Percentiles rank a stretch among this genome's conserved stretches.
Evolutionary conservation across 257 asterid genomes (phyloP).

Genomic region (Solanum pimpinellifolium): DNA sequence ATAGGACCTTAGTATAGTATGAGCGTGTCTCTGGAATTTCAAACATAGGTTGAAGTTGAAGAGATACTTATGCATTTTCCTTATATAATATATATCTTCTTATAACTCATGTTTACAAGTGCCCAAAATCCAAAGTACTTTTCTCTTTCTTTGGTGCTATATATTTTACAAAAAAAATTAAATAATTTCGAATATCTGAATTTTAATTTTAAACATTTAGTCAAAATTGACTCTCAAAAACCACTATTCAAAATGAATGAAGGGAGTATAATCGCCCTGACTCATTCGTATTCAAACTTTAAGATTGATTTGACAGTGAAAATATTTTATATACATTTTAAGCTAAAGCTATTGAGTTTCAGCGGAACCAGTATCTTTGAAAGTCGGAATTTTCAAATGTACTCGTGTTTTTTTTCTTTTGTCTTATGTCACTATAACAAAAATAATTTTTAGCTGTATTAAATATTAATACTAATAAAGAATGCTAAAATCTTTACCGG

Average conservation of each 20-base stretch:
- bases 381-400: too few species aligned
- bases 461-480: too few species aligned
- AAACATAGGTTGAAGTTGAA: too few species aligned
- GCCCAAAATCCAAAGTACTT: neutral
- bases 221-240: neutral
- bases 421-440: neutral
- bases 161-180: too few species aligned
- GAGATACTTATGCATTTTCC: too few species aligned
- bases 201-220: too few species aligned
- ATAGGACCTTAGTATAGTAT: too few species aligned
- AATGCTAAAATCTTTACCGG: too few species aligned
- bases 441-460: too few species aligned
- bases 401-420: neutral
- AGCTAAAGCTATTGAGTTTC: too few species aligned
- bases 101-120: neutral
- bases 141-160: too few species aligned
- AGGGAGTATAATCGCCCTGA: neutral
- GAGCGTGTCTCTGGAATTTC: too few species aligned
- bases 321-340: neutral
- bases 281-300: neutral
- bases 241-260: neutral
- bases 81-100: neutral
- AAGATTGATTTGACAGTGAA: neutral
- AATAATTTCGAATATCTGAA: rapidly evolving
- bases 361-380: rapidly evolving